Conservation (phyloP, 202 grass and related monocot species). For the Zizania palustris region DNA sequence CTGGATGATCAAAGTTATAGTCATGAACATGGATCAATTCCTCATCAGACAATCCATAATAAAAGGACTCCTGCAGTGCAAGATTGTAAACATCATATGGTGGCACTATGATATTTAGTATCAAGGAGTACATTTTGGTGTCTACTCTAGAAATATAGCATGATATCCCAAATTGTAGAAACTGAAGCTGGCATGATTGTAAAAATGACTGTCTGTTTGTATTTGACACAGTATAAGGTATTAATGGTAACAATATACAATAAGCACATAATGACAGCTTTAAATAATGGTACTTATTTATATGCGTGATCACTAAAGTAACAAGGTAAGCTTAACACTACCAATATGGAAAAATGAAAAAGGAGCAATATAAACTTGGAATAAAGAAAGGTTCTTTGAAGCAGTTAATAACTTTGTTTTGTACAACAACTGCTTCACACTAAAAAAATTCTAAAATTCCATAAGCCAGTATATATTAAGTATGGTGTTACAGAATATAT, state of each 20-base stretch:
- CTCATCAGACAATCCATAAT: conserved; percentile 76
- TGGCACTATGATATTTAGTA: conserved; percentile 8
- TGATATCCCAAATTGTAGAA: background rate
- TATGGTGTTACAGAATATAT: background rate
- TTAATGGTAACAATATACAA: background rate
- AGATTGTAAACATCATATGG: background rate
- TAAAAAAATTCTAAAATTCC: background rate
- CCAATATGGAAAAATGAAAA: background rate
- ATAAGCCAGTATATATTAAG: background rate
- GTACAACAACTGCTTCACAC: background rate
- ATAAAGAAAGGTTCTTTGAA: too few species aligned
- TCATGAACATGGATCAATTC: conserved; percentile 78
- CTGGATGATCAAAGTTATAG: conserved; percentile 97
- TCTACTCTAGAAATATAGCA: background rate
- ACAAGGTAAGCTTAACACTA: background rate
- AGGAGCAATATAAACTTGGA: background rate
- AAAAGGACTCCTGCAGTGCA: conserved; percentile 76
- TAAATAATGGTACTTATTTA: background rate
- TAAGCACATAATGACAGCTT: background rate
- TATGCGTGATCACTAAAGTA: background rate
- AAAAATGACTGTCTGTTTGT: background rate
- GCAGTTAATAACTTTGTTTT: too few species aligned
- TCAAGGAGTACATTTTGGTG: background rate
- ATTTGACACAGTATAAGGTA: background rate
- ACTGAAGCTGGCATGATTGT: background rate